These are phyloP conservation scores for Passalora sequoiae DNA, from an alignment of 2,329 filamentous ascomycete genomes.

Conservation along the genomic window DNA sequence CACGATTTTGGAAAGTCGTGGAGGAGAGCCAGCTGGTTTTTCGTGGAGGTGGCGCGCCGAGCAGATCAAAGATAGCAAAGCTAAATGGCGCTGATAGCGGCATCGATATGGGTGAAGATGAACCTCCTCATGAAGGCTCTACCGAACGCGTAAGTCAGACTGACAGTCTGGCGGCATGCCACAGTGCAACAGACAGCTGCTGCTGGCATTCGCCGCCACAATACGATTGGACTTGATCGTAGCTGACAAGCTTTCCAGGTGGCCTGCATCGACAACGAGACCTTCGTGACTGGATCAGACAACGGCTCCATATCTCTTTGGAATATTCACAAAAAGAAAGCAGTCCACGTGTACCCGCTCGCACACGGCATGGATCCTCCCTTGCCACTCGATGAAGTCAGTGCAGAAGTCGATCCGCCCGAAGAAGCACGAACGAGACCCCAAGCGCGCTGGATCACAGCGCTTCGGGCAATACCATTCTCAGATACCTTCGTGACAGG, in stretches of 20 bases:
- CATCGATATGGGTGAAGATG: conserved; percentile 37
- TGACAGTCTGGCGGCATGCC: too few species aligned
- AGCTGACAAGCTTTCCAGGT: too few species aligned
- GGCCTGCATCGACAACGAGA: conserved; percentile 79
- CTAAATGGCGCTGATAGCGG: conserved; percentile 39
- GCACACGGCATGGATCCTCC: conserved; percentile 81
- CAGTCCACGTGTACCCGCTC: conserved; percentile 69
- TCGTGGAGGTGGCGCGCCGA: conserved; percentile 63
- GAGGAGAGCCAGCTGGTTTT: conserved; percentile 96
- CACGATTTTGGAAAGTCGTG: conserved; percentile 89
- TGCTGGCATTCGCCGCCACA: too few species aligned
- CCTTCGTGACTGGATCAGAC: conserved; percentile 89
- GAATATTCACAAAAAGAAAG: conserved; percentile 92
- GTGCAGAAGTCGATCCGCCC: conserved; percentile 64
- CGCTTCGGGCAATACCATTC: conserved; percentile 78
- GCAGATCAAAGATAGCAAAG: conserved; percentile 40
- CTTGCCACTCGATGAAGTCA: conserved; percentile 62
- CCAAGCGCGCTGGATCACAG: conserved; percentile 79
- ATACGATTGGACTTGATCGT: too few species aligned
- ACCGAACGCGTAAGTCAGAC: too few species aligned
- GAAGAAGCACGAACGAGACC: conserved; percentile 45
- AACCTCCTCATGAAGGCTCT: conserved; percentile 65
- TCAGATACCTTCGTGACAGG: conserved; percentile 86
- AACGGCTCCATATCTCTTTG: conserved; percentile 83
- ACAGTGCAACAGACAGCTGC: too few species aligned